Evolutionary conservation across 495 filamentous ascomycete species (phyloP).

Genomic region (Pyrenula aspistea): DNA sequence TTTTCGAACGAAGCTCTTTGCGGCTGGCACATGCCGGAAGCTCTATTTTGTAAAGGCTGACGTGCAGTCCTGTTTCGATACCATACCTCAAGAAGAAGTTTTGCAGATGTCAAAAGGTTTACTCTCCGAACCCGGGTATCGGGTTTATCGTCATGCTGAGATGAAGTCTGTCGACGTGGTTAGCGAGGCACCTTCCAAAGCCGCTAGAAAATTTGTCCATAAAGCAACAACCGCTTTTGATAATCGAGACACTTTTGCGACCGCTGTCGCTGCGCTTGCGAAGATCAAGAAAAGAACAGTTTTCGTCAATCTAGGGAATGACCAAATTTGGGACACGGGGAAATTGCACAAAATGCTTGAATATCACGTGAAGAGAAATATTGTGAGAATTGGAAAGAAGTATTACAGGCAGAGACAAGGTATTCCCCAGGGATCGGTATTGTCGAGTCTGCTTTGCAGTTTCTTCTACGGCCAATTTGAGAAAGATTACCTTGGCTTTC

Average conservation of each 20-base stretch:
- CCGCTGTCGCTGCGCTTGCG: conserved; percentile 28
- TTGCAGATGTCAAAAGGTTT: conserved; percentile 52
- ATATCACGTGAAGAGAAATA: conserved; percentile 68
- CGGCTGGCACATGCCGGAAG: conserved; percentile 6
- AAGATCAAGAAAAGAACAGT: conserved; percentile 50
- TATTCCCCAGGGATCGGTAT: conserved; percentile 83
- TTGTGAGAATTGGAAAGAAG: conserved; percentile 81
- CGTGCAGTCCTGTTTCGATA: conserved; percentile 87
- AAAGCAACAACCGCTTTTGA: conserved; percentile 37
- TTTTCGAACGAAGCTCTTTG: conserved; percentile 38
- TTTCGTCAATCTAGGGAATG: conserved; percentile 53
- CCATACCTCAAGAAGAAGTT: conserved; percentile 73
- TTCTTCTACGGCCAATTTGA: conserved; percentile 91
- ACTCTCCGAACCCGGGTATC: conserved; percentile 53
- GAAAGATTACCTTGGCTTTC: conserved; percentile 50
- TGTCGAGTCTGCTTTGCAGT: conserved; percentile 82
- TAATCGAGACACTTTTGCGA: conserved; percentile 20
- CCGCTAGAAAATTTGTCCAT: conserved; percentile 49
- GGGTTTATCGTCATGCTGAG: conserved; percentile 63
- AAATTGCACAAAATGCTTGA: conserved; percentile 57
- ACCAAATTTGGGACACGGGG: conserved; percentile 37
- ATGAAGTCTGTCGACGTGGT: conserved; percentile 35
- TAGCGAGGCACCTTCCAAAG: conserved; percentile 4
- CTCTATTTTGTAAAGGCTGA: conserved; percentile 88
- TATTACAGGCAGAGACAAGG: conserved; percentile 80